Evolutionary conservation across 192 early-diverging fungal species (phyloP), one percentile per base, ranked within the genome.

Genomic region (Podila epicladia): DNA sequence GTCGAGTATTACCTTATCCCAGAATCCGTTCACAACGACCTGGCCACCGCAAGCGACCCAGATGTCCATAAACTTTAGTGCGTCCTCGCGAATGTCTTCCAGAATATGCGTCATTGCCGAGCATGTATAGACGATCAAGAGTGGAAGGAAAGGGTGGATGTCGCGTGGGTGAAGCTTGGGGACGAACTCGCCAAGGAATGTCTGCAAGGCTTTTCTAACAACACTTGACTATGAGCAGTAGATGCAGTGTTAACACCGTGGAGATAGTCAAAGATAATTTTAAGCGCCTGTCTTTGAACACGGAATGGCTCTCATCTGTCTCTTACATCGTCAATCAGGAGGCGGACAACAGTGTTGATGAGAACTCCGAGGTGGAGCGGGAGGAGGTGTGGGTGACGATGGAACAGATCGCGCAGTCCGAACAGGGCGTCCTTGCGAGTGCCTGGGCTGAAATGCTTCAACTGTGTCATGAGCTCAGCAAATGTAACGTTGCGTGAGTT

Each of bases 21-120:
- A 89, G 74, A 91, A 91, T 70, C 84, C 84, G 45, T 86, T 85
- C 13, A 89, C 88, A 9, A 94, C 85, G 2, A 91, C 67, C 9
- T 83, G 85, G 12, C 93, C 94, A 33, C 86, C 90, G 2, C 89
- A 71, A 3, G 89, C 87, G 17, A 90, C 79, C 89, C 93, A 94
- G 28, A 92, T 62, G 71, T 94, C 90, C 82, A 97, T 87, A 65
- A 95, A 91, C 74, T 89, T 87, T 32, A 95, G 85, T 1, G 93
- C 93, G 74, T 95, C 95, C 13, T 89, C 75, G n/a, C 95, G 84
- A 64, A 97, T 89, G 73, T 95, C 94, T 64, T 96, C 95, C 61
- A 90, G 83, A 33, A 97, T 96, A 78, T 96, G 95, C 8, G 95
- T 95, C 90, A 96, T 94, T 22, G 91, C 94, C 17, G 95, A 94